phyloP scores from a whole-genome alignment of 1,284 basidiomycete species.

The Cyathus pygmaeus region DNA sequence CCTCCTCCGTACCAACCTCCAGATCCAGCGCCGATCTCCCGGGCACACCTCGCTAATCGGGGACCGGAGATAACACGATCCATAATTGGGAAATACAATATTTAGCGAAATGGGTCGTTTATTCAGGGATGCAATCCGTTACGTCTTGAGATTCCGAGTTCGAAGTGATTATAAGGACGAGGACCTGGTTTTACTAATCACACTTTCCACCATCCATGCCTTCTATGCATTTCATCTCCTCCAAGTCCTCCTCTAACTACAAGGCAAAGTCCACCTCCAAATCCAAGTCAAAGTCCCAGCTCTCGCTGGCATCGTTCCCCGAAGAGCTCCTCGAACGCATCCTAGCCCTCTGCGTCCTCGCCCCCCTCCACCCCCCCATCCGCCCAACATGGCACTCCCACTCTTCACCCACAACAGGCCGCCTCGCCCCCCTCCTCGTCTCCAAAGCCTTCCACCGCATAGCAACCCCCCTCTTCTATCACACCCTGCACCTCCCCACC shows the following conservation, averaged over 20 bases:
- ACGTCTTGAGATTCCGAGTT: too few relatives aligned
- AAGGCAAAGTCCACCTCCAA: not conserved
- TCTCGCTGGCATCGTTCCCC: slow-evolving; percentile 50
- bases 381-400: slow-evolving; percentile 37
- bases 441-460: slow-evolving; percentile 60
- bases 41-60: not conserved
- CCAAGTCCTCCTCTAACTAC: not conserved
- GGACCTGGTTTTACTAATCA: too few relatives aligned
- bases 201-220: too few relatives aligned
- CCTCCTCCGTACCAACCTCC: too few relatives aligned
- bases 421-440: slow-evolving; percentile 54
- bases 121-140: not conserved
- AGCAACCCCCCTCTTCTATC: slow-evolving; percentile 60
- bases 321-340: slow-evolving; percentile 67
- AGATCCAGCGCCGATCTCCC: slow-evolving; percentile 1
- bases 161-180: too few relatives aligned
- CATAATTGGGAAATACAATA: not conserved
- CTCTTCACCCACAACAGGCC: not conserved
- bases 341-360: slow-evolving; percentile 49
- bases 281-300: not conserved
- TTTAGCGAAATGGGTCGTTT: slow-evolving; percentile 1
- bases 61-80: not conserved
- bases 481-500: slow-evolving; percentile 51
- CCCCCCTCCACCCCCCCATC: slow-evolving; percentile 15
- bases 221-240: too few relatives aligned